Evolutionary conservation across 495 filamentous ascomycete genomes (phyloP).

Genomic region (Neurospora sublineolata): DNA sequence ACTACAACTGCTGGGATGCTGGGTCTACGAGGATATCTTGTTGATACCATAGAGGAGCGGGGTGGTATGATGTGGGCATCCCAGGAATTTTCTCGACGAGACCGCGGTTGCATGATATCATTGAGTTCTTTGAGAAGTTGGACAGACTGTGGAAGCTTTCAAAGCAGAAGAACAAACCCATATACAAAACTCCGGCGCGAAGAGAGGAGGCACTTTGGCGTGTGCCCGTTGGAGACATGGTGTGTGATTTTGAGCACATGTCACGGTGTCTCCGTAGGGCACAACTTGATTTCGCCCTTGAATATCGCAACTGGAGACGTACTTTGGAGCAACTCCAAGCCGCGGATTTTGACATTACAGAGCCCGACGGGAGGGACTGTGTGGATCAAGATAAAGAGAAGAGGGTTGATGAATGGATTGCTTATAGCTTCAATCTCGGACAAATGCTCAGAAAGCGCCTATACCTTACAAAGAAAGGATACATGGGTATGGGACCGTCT

Average conservation of each 20-base stretch:
- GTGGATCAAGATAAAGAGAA: background rate
- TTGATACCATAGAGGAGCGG: slow-evolving; percentile 1
- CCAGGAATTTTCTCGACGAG: background rate
- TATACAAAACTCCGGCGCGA: background rate
- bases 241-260: too few species aligned
- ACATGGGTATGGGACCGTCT: slow-evolving; percentile 6
- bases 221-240: background rate
- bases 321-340: background rate
- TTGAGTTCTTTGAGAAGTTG: background rate
- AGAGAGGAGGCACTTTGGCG: background rate
- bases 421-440: too few species aligned
- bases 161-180: background rate
- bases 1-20: background rate
- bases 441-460: background rate
- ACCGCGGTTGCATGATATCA: background rate
- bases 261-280: too few species aligned
- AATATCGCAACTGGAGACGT: background rate
- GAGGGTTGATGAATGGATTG: background rate
- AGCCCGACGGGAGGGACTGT: background rate
- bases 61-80: background rate
- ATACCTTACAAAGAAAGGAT: slow-evolving; percentile 3
- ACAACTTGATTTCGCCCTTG: background rate
- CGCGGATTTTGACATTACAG: background rate
- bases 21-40: slow-evolving; percentile 2
- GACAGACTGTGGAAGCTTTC: background rate